Conservation (phyloP, 441 rosid species). For the Eutrema salsugineum region DNA sequence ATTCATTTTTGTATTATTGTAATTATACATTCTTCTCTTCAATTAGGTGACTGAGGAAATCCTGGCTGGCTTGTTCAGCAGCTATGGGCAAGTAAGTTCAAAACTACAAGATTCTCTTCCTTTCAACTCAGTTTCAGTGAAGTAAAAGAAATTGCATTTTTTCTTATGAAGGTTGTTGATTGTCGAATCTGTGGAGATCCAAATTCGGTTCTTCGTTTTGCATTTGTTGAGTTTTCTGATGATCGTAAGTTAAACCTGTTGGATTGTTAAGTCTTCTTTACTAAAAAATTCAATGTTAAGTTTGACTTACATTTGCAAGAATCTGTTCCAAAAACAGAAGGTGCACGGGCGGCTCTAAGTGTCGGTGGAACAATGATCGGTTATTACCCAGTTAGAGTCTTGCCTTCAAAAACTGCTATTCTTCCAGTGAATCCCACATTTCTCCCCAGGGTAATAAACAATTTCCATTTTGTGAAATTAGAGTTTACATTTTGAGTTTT, state of each 20-base stretch:
- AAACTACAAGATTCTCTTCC: not conserved
- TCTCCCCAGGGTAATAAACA: constrained; percentile 52
- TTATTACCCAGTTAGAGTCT: constrained; percentile 55
- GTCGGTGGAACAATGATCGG: constrained; percentile 57
- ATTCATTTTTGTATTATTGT: not conserved
- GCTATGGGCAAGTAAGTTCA: constrained; percentile 57
- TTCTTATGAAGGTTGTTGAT: constrained; percentile 49
- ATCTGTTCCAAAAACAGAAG: constrained; percentile 34
- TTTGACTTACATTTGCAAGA: not conserved
- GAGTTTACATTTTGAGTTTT: not conserved
- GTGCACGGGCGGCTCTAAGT: constrained; percentile 49
- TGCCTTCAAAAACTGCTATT: constrained; percentile 64
- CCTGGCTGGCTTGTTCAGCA: constrained; percentile 52
- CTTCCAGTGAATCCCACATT: constrained; percentile 61
- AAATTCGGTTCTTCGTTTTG: constrained; percentile 61
- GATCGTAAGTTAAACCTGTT: constrained; percentile 37
- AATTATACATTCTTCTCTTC: not conserved
- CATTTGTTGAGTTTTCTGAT: constrained; percentile 61
- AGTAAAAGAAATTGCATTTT: not conserved
- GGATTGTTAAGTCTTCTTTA: not conserved
- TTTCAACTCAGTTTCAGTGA: not conserved
- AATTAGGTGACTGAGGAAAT: constrained; percentile 60
- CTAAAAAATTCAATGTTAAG: not conserved
- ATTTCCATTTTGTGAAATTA: not conserved
- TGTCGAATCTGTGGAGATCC: constrained; percentile 66